Evolutionary conservation across 202 grass and related monocot species (phyloP).

Genomic region (Cymbopogon flexuosus): DNA sequence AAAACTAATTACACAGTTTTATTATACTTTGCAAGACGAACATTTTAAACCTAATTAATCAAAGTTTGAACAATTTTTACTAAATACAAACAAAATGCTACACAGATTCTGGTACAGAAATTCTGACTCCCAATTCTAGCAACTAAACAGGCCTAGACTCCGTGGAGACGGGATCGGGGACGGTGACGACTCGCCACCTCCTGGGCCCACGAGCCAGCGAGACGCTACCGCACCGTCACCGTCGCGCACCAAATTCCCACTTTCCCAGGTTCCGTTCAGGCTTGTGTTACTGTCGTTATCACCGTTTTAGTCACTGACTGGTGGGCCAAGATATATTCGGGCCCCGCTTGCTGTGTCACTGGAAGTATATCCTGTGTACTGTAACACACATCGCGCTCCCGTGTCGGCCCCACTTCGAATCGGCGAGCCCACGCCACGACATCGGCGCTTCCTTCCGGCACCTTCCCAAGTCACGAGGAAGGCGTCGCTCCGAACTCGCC

Average conservation of each 20-base stretch:
- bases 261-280: not conserved
- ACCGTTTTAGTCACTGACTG: not conserved
- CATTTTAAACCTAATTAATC: no score
- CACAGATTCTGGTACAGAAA: no score
- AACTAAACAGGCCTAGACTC: no score
- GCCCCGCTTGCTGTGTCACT: not conserved
- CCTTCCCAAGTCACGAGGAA: not conserved
- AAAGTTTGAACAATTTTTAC: no score
- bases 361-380: not conserved
- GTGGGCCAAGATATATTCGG: not conserved
- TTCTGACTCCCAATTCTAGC: no score
- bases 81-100: no score
- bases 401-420: slow-evolving; percentile 29
- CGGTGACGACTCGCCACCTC: no score
- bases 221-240: not conserved
- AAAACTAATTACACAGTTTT: no score
- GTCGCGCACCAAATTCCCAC: not conserved
- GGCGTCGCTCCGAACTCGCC: slow-evolving; percentile 19
- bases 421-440: slow-evolving; percentile 15
- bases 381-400: not conserved
- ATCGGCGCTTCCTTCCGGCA: slow-evolving; percentile 26
- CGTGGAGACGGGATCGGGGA: no score
- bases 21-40: no score
- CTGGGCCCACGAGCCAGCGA: no score
- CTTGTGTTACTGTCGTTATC: not conserved